Evolutionary conservation across 129 eudicot species (phyloP), one percentile per base, ranked within the genome.

Genomic region (Centrapalus pauciflorus): DNA sequence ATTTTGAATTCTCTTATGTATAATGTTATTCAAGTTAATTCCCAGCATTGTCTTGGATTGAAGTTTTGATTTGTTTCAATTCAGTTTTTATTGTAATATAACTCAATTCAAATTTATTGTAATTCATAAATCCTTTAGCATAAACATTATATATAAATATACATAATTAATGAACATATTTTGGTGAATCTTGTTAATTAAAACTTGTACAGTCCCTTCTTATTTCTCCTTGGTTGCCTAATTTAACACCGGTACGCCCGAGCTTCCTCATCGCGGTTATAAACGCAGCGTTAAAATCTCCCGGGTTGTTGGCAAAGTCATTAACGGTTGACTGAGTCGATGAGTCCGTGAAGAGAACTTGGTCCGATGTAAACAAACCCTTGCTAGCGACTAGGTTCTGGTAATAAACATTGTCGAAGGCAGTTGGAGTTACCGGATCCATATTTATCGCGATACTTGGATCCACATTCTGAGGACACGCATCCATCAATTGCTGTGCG

Each of bases 291-390:
- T 64, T 81, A 64, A 90, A 90, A 41, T 79, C 68, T 0, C 43
- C 76, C 0, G 81, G 72, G 30, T 69, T 84, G 14, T 57, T 73
- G 5, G 97, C 97, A 12, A 90, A 90, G 27, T 84, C 80, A 1
- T 9, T 51, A 7, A 90, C 97, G 11, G 77, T 90, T 4, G 67
- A 35, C 64, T 64, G 90, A 10, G 97, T 60, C 0, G 74, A 80
- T 9, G 76, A 34, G 24, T 87, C 74, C 4, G 78, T 77, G 61
- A 83, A 90, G 40, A 90, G 80, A 64, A 77, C 89, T 67, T 87
- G 74, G 61, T 90, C 95, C 7, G 95, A 84, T 27, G 89, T 84
- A 48, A 86, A 87, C 80, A 90, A 55, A 1, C 97, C 95, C 55
- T 90, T 90, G 24, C 92, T 85, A 0, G 69, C 80, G 29, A 82